Evolutionary conservation across 164 flowering plant genomes (phyloP), one percentile per base, ranked within the genome.

Genomic region (Taxillus chinensis): DNA sequence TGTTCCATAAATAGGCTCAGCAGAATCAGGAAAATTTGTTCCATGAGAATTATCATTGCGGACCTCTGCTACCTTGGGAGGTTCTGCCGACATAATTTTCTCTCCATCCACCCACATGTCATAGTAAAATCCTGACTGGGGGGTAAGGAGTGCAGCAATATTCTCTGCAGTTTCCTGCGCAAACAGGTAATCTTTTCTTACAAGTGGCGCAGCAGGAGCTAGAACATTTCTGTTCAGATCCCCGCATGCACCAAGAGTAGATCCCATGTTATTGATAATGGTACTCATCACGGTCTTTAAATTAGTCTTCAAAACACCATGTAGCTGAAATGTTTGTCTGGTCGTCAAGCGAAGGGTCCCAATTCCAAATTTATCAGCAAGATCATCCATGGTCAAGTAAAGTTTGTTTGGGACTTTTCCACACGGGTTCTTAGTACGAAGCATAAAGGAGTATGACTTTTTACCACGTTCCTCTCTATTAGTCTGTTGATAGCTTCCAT

Each of bases 41-140:
- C 95, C 96, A 77, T 89, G 96, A 14, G 97, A 83, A 62, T 95
- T 95, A 75, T 95, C 99, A 74, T 95, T 83, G 13, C 97, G 89
- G 41, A 96, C 99, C 70, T 79, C 71, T 55, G 78, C 82, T 15
- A 91, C 97, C 68, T 91, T 96, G 46, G 99, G 88, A 62, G 97
- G 86, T 67, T 95, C 99, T 7, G 92, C 89, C 37, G 97, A 62
- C 89, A 92, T 81, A 48, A 95, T 13, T 67, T 71, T 75, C 79
- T 95, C 99, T 13, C 99, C 99, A 73, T 91, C 97, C 7, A 91
- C 95, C 99, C 99, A 95, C 75, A 91, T 75, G 63, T 95, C 99
- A 80, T 89, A 95, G 67, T 95, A 95, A 68, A 86, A 86, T 45
- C 96, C 97, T 17, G 99, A 95, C 67, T 95, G 99, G 49, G 99